Evolutionary conservation across 2,329 filamentous ascomycete species (phyloP), one percentile per base, ranked within the genome.

Genomic region (Penicillium sclerotiorum): DNA sequence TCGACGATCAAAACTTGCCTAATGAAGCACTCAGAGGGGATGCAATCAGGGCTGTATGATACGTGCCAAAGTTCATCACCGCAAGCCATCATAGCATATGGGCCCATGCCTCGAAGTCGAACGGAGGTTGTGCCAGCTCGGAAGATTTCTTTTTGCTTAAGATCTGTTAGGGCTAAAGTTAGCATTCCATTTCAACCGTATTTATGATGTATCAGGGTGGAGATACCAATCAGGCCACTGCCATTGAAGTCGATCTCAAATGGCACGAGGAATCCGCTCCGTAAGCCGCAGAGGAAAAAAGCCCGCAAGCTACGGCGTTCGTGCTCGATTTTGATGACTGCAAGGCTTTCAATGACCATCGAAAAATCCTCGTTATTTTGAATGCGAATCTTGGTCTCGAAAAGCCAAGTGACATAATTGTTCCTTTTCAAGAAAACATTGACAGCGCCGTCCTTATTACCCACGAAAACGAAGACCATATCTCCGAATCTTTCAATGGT

Each of bases 211-310:
- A 18, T 17, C 8, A 21, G 18, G 11, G 25, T 27, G 12, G 7
- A 43, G 58, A 28, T 63, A 72, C 70, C 60, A n/a, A 69, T 62
- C 17, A 62, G 55, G 49, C 32, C 22, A 22, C 53, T 47, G 5
- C 45, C 42, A 37, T 46, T 46, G 23, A 56, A 56, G 12, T 59
- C 60, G 28, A 76, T 44, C 23, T 67, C 61, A 35, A 74, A 65
- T 12, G 69, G 65, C 15, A 76, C 58, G 36, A 79, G 56, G 43
- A 67, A 68, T 28, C 76, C 76, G 55, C 72, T 73, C 30, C 76
- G 72, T 39, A 79, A 64, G 9, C 76, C 76, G 55, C 75, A 78
- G 11, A 78, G 64, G 11, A 77, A 37, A 53, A 64, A 57, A 23
- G 56, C 58, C 11, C 51, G 45, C 17, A 50, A 47, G 5, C 46